Base-by-base conservation (phyloP, 2,329 filamentous ascomycete genomes). In the Exophiala oligosperma region DNA sequence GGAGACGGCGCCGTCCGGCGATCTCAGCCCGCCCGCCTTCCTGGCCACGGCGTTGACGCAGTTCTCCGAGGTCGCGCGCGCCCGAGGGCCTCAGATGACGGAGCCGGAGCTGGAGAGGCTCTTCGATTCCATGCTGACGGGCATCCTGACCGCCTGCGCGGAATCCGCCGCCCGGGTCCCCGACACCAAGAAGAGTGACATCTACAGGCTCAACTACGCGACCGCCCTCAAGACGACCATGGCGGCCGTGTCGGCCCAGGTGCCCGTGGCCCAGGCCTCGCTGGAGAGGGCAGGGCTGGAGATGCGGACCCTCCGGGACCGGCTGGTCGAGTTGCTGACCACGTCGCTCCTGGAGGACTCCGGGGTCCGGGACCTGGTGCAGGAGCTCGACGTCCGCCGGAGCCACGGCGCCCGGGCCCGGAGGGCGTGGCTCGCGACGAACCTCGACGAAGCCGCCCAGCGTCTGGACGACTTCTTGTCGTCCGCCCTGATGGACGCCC, bases 401-500 rank as follows among this genome's bases (percentile, higher is more conserved):
- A 48, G 38, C 24, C 29, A 49, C 4, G 47, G 41, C 1, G 29
- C 46, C 4, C 49, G 21, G 50, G 32, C 41, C 37, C 48, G 56
- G 54, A 56, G 67, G 52, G 65, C 57, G 65, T 71, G 40, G 70
- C 74, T 60, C 4, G 44, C 43, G 70, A 76, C 29, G 69, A 79
- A 84, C 49, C 72, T 90, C 3, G 77, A 79, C 44, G 80, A 80
- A 11, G 79, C 90, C 11, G 70, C 77, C 1, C 90, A 92, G 67
- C 83, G 81, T 41, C 79, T 99, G 5, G 94, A 99, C 69, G 87
- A 91, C 60, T 99, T 97, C 75, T 78, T 99, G 24, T 92, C 94
- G 0, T 95, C 91, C 1, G 94, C 93, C 2, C 81, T 96, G 29
- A 93, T 97, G 80, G 94, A 99, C 71, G 92, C 92, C 2, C 86